Conservation (phyloP, 176 grass and related monocot genomes). For the Oryza rufipogon region DNA sequence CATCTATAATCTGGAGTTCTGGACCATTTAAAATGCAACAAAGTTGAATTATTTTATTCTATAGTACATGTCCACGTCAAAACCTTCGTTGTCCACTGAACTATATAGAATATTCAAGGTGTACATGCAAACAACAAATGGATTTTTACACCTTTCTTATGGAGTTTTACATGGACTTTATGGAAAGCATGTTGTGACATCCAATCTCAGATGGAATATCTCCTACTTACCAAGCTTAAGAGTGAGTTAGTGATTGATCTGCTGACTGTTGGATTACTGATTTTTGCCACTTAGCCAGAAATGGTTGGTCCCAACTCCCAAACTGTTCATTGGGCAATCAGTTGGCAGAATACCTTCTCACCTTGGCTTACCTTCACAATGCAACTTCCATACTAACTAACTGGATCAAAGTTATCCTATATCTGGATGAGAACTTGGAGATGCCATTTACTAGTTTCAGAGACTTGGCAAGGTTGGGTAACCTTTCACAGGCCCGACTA, state of each 20-base stretch:
- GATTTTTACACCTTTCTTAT: not conserved
- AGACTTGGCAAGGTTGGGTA: conserved; percentile 29
- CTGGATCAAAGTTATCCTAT: not conserved
- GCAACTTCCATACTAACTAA: not conserved
- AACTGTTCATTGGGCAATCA: not conserved
- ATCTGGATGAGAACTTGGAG: not conserved
- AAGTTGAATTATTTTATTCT: not conserved
- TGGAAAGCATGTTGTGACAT: too few species aligned
- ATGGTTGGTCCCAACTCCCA: not conserved
- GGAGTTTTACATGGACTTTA: not conserved
- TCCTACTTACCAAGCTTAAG: not conserved
- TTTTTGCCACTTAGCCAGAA: not conserved
- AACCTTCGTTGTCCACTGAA: not conserved
- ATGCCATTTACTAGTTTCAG: conserved; percentile 20
- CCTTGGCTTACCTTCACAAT: not conserved
- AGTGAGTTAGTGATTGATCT: too few species aligned
- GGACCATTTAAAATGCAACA: not conserved
- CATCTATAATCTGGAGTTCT: not conserved
- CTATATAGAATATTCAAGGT: not conserved
- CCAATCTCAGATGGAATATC: too few species aligned
- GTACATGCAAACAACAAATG: not conserved
- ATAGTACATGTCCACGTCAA: not conserved
- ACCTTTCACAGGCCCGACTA: conserved; percentile 72
- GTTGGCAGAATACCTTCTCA: not conserved
- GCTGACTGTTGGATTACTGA: not conserved